Conservation (phyloP, 345 rosid genomes). For the Mangifera indica region DNA sequence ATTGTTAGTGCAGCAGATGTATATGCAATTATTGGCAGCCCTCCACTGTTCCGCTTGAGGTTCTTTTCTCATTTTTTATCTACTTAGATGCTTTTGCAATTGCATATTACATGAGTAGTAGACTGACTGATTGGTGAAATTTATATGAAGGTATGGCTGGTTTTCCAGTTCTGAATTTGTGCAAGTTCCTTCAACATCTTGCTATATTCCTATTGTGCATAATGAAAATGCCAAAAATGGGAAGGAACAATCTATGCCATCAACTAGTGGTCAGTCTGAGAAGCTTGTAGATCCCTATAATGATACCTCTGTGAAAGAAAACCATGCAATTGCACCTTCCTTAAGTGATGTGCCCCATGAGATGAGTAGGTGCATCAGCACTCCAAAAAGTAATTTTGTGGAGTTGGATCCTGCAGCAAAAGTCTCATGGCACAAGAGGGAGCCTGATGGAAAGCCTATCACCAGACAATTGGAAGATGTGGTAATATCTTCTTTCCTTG, state of each 20-base stretch:
- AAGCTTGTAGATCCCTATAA: slow-evolving; percentile 32
- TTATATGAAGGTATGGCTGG: slow-evolving; percentile 93
- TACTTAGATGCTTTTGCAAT: slow-evolving; percentile 7
- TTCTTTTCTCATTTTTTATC: slow-evolving; percentile 32
- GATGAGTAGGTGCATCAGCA: slow-evolving; percentile 17
- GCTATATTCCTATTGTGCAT: slow-evolving; percentile 39
- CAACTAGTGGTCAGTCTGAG: slow-evolving; percentile 34
- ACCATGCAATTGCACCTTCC: slow-evolving; percentile 22
- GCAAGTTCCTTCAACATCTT: slow-evolving; percentile 36
- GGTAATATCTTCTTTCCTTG: slow-evolving; percentile 30
- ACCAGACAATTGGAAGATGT: slow-evolving; percentile 34
- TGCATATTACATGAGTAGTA: slow-evolving; percentile 5
- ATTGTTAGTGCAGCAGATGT: slow-evolving; percentile 72
- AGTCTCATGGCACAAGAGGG: slow-evolving; percentile 28
- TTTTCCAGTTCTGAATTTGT: slow-evolving; percentile 46
- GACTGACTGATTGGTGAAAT: slow-evolving; percentile 21
- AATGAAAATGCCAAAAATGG: slow-evolving; percentile 34
- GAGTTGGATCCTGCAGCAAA: slow-evolving; percentile 30
- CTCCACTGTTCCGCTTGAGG: slow-evolving; percentile 89
- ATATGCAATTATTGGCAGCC: slow-evolving; percentile 63
- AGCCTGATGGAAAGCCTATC: slow-evolving; percentile 25
- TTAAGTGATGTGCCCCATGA: slow-evolving; percentile 20
- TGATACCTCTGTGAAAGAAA: slow-evolving; percentile 35
- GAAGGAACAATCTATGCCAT: slow-evolving; percentile 32
- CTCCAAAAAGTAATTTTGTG: slow-evolving; percentile 23